Conservation (phyloP, 2,329 filamentous ascomycete genomes). For the Conoideocrella luteorostrata region DNA sequence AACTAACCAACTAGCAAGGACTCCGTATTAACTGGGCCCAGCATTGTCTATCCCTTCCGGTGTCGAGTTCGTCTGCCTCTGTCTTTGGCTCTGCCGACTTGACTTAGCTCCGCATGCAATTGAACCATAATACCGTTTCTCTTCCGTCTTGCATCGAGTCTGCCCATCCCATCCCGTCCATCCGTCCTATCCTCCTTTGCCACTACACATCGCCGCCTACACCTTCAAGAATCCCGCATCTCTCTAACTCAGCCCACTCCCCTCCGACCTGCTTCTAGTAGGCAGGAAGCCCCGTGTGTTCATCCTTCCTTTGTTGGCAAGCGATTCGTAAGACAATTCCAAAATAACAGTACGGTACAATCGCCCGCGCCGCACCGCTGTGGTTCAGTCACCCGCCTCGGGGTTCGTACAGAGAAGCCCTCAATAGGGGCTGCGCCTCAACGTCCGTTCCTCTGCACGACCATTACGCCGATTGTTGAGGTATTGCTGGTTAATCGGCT, state of each 20-base stretch:
- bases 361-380: slow-evolving; percentile 1
- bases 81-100: background rate
- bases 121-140: background rate
- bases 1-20: too few species aligned
- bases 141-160: slow-evolving; percentile 3
- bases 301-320: background rate
- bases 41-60: background rate
- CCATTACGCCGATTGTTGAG: background rate
- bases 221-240: background rate
- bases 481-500: background rate
- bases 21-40: too few species aligned
- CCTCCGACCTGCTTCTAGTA: background rate
- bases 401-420: slow-evolving; percentile 2
- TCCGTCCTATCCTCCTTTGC: slow-evolving; percentile 4
- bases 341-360: background rate
- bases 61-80: background rate
- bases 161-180: background rate
- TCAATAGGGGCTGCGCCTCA: slow-evolving; percentile 8
- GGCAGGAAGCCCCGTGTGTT: background rate
- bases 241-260: slow-evolving; percentile 1
- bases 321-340: background rate
- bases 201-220: slow-evolving; percentile 5
- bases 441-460: slow-evolving; percentile 8
- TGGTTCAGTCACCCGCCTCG: background rate
- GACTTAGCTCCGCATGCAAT: background rate